Evolutionary conservation across 306 rosid species (phyloP), one percentile per base, ranked within the genome.

Genomic region (Ormosia semicastrata): DNA sequence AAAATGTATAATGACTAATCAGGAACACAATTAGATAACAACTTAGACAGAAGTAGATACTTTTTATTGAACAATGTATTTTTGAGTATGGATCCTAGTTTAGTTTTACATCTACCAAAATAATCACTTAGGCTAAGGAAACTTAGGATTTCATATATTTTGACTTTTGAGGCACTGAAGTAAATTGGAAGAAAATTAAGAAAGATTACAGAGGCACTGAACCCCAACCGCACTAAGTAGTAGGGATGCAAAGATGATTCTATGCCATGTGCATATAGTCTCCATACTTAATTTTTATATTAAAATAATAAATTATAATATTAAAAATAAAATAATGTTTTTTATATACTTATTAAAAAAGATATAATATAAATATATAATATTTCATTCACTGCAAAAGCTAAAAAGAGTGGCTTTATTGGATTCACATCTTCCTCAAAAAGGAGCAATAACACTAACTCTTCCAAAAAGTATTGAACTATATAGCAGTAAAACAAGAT

Each of bases 11-110:
- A 63, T 54, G 78, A 81, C 33, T 37, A 17, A 73, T 63, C 75
- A 76, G 40, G 34, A 76, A 89, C 64, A 40, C 34, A 75, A 40
- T n/a, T 52, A 79, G 32, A 56, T 54, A 78, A 64, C 70, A 12
- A n/a, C 64, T 46, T 15, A 41, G 6, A 75, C 71, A 63, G 11
- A 17, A 80, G 67, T 46, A 56, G 14, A 66, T 32, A 24, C 53
- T 40, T 29, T 44, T 12, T 30, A 53, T 53, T 44, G 13, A 67
- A 49, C 9, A 46, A 79, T 14, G 12, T 33, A 57, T 29, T 62
- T n/a, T 62, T 75, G 52, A 58, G 33, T 2, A 33, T 46, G 41
- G 6, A 69, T 62, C 54, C 36, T 9, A 75, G 11, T 43, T 12
- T 43, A 33, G 32, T 30, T 64, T 65, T 2, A 65, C 11, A 17